Conservation (phyloP, 2,329 filamentous ascomycete genomes). For the Fusarium multiceps region DNA sequence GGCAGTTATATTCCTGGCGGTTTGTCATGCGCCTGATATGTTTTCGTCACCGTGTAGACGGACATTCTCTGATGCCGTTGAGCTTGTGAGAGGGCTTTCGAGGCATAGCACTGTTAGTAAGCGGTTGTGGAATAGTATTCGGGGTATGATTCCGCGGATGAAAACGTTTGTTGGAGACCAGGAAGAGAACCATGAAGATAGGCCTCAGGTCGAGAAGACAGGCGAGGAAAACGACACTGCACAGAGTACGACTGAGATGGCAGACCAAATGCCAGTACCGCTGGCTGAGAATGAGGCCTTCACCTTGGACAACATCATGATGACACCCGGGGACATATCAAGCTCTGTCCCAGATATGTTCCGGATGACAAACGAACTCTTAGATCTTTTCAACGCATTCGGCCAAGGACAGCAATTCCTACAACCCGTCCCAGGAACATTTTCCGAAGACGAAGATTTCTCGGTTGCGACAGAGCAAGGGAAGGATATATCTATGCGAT, state of each 20-base stretch:
- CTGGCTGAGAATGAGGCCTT: neutral
- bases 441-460: conserved; percentile 27
- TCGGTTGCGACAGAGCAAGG: conserved; percentile 28
- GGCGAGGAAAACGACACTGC: neutral
- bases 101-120: conserved; percentile 49
- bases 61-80: conserved; percentile 49
- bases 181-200: neutral
- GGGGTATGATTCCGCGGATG: conserved; percentile 49
- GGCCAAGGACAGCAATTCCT: conserved; percentile 46
- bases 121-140: conserved; percentile 52
- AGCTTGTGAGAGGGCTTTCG: conserved; percentile 50
- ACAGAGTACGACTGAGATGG: neutral
- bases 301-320: conserved; percentile 20
- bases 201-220: no score
- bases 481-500: conserved; percentile 48
- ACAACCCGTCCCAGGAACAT: conserved; percentile 19
- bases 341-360: conserved; percentile 49
- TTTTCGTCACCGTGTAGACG: conserved; percentile 54
- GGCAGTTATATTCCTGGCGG: conserved; percentile 51
- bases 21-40: conserved; percentile 56
- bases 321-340: conserved; percentile 23
- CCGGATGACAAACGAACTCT: conserved; percentile 51
- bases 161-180: conserved; percentile 41
- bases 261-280: neutral
- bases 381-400: conserved; percentile 52